A percentile compares a stretch with the other conserved stretches of the same genome.
These are phyloP conservation scores for Zygosaccharomyces pseudorouxii DNA, from an alignment of 805 yeast genomes.

Conservation along the genomic window DNA sequence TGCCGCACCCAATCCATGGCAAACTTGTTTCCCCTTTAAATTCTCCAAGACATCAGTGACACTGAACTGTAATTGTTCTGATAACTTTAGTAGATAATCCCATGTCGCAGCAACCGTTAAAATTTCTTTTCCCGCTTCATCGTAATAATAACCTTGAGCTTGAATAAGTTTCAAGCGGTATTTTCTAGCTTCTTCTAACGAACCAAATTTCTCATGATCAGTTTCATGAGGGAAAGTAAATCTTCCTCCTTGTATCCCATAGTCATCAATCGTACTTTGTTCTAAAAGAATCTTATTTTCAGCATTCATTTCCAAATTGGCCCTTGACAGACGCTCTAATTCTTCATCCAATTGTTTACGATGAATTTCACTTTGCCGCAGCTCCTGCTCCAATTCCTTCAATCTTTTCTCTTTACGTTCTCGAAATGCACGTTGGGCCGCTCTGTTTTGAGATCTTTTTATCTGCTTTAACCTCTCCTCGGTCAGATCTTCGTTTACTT, in stretches of 20 bases:
- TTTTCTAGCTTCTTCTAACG: conserved; percentile 13
- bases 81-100: conserved; percentile 63
- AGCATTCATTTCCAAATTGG: conserved; percentile 51
- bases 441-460: conserved; percentile 75
- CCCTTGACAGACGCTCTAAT: conserved; percentile 48
- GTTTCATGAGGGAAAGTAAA: conserved; percentile 31
- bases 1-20: conserved; percentile 67
- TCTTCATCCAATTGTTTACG: conserved; percentile 44
- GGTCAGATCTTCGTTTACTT: not conserved
- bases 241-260: conserved; percentile 9
- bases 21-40: conserved; percentile 63
- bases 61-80: conserved; percentile 49
- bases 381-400: conserved; percentile 59
- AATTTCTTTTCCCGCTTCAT: conserved; percentile 41
- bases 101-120: conserved; percentile 76
- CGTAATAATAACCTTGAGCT: conserved; percentile 12
- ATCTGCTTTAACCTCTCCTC: conserved; percentile 46
- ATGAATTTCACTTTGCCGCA: conserved; percentile 54
- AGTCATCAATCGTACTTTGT: not conserved
- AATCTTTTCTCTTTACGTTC: conserved; percentile 72
- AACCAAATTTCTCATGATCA: conserved; percentile 23
- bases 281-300: conserved; percentile 54
- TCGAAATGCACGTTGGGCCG: conserved; percentile 83
- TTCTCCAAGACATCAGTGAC: conserved; percentile 52
- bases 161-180: not conserved